A percentile compares a stretch with the other conserved stretches of the same genome.
Evolutionary conservation across 495 filamentous ascomycete species (phyloP).

Genomic region (Pseudoneurospora amorphoporcata): DNA sequence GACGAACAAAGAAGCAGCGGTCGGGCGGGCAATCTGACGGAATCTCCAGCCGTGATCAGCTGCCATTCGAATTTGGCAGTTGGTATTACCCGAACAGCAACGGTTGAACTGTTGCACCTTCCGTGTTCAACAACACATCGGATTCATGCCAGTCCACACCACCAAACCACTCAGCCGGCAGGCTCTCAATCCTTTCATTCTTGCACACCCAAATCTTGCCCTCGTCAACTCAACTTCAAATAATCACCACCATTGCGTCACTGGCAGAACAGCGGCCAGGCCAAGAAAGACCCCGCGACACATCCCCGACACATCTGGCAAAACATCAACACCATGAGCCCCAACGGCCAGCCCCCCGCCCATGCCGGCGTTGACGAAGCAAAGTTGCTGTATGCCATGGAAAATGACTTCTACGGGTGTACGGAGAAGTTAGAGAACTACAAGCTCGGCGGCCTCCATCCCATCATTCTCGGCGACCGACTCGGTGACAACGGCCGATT

Average conservation of each 20-base stretch:
- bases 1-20: neutral
- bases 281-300: neutral
- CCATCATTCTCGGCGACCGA: slow-evolving; percentile 35
- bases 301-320: neutral
- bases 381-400: neutral
- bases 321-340: neutral
- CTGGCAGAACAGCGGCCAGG: neutral
- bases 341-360: neutral
- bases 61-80: too few relatives aligned
- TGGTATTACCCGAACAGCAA: neutral
- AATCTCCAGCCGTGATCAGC: neutral
- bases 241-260: neutral
- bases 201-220: too few relatives aligned
- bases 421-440: neutral
- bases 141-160: too few relatives aligned
- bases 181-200: neutral
- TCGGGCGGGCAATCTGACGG: too few relatives aligned
- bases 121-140: neutral
- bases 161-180: too few relatives aligned
- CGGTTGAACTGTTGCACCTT: neutral
- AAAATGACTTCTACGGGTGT: neutral
- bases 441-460: slow-evolving; percentile 27
- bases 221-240: too few relatives aligned
- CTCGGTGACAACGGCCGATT: slow-evolving; percentile 29
- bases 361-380: neutral